A percentile compares a stretch with the other conserved stretches of the same genome.
These are phyloP conservation scores for Capsicum chinense DNA, from an alignment of 257 asterid species.

Conservation along the genomic window DNA sequence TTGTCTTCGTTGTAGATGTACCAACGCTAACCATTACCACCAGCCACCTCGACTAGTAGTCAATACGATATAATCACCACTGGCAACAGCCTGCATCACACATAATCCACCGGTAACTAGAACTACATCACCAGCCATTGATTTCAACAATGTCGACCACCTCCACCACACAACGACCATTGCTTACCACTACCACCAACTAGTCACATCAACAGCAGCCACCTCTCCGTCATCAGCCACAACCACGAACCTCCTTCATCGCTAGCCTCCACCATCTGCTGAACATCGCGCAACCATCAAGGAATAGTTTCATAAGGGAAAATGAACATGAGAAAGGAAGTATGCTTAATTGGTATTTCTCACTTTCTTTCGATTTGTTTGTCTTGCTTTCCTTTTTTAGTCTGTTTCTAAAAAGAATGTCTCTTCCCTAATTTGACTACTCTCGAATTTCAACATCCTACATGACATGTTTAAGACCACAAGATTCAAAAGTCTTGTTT, in stretches of 20 bases:
- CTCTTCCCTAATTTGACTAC: too few species aligned
- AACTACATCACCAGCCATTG: neutral
- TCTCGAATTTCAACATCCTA: too few species aligned
- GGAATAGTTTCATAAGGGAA: neutral
- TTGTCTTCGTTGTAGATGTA: too few species aligned
- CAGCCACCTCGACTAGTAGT: neutral
- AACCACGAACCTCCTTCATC: neutral
- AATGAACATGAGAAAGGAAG: neutral
- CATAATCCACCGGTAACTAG: neutral
- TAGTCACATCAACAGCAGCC: neutral
- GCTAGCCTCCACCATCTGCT: neutral
- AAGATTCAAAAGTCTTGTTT: too few species aligned
- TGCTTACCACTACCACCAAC: neutral
- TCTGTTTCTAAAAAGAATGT: too few species aligned
- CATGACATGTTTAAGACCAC: too few species aligned
- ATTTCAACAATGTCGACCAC: neutral
- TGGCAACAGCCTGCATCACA: neutral
- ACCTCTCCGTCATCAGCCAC: neutral
- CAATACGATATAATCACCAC: neutral
- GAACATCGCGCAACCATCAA: neutral
- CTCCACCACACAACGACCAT: neutral
- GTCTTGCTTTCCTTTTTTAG: too few species aligned
- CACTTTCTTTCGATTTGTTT: too few species aligned
- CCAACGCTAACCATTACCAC: neutral
- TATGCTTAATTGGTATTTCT: neutral